Evolutionary conservation across 768 basidiomycete species (phyloP).

Genomic region (Chiua virens): DNA sequence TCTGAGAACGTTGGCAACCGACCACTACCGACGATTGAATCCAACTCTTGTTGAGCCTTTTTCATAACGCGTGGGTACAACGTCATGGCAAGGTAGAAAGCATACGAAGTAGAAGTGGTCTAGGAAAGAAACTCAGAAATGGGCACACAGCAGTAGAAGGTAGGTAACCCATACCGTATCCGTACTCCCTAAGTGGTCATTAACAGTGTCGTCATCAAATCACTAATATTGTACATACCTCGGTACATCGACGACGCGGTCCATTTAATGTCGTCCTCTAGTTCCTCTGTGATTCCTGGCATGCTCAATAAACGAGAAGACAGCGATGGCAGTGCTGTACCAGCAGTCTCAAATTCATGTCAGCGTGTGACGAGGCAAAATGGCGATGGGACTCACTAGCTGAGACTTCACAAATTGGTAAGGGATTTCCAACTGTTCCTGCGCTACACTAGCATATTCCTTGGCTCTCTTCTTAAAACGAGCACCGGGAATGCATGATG

Average conservation of each 20-base stretch:
- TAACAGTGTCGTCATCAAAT: not conserved
- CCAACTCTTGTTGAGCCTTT: slow-evolving; percentile 29
- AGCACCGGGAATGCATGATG: no score
- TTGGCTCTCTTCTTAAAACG: no score
- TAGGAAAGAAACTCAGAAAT: not conserved
- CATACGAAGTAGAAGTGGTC: slow-evolving; percentile 9
- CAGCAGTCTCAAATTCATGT: slow-evolving; percentile 8
- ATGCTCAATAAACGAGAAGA: slow-evolving; percentile 9
- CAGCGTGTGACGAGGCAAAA: not conserved
- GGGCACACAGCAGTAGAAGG: slow-evolving; percentile 13
- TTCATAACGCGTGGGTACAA: slow-evolving; percentile 26
- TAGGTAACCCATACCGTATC: slow-evolving; percentile 24
- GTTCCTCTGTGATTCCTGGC: slow-evolving; percentile 9
- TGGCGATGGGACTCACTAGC: no score
- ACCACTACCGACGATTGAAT: slow-evolving; percentile 22
- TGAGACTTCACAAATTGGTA: no score
- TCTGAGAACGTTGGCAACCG: slow-evolving; percentile 26
- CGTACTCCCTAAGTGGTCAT: slow-evolving; percentile 14
- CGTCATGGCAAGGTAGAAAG: slow-evolving; percentile 29
- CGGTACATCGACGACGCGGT: slow-evolving; percentile 8
- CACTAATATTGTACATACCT: not conserved
- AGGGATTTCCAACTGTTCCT: no score
- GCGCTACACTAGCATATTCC: no score
- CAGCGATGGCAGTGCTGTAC: slow-evolving; percentile 15
- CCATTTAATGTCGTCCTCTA: slow-evolving; percentile 19